Percentiles rank a stretch among this genome's conserved stretches.
Evolutionary conservation across 176 grass and related monocot genomes (phyloP).

Genomic region (Carex parvula): DNA sequence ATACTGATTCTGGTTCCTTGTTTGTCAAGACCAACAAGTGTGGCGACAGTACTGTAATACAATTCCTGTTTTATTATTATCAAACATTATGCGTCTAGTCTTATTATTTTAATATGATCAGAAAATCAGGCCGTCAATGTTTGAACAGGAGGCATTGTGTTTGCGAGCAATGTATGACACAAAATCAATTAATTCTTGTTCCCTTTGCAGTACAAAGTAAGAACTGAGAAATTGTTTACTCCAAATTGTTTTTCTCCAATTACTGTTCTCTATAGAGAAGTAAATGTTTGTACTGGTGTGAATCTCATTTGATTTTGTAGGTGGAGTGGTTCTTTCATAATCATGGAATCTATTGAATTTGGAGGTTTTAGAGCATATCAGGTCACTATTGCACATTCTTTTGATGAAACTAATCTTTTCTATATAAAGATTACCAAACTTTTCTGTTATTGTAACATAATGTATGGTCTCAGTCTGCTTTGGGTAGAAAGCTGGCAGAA

Average conservation of each 20-base stretch:
- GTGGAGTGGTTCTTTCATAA: constrained; percentile 76
- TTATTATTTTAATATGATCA: background rate
- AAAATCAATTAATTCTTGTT: constrained; percentile 62
- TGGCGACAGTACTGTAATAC: background rate
- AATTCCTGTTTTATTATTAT: background rate
- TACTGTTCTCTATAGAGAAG: background rate
- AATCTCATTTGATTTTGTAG: constrained; percentile 29
- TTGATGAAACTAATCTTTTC: background rate
- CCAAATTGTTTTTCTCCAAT: background rate
- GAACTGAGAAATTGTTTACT: background rate
- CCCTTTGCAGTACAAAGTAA: constrained; percentile 69
- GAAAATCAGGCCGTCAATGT: constrained; percentile 46
- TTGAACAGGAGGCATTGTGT: constrained; percentile 74
- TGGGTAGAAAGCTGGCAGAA: constrained; percentile 73
- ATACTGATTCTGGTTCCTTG: constrained; percentile 51
- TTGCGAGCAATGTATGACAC: constrained; percentile 78
- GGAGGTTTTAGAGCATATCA: constrained; percentile 62
- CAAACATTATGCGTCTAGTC: background rate
- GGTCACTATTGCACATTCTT: constrained; percentile 33
- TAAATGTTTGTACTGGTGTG: background rate
- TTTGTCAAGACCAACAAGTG: constrained; percentile 82
- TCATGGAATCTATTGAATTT: constrained; percentile 93
- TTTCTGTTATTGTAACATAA: constrained; percentile 4
- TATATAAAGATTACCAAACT: background rate
- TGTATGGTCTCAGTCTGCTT: constrained; percentile 44